phyloP scores from a whole-genome alignment of 176 grass and related monocot genomes.

The Poa annua region DNA sequence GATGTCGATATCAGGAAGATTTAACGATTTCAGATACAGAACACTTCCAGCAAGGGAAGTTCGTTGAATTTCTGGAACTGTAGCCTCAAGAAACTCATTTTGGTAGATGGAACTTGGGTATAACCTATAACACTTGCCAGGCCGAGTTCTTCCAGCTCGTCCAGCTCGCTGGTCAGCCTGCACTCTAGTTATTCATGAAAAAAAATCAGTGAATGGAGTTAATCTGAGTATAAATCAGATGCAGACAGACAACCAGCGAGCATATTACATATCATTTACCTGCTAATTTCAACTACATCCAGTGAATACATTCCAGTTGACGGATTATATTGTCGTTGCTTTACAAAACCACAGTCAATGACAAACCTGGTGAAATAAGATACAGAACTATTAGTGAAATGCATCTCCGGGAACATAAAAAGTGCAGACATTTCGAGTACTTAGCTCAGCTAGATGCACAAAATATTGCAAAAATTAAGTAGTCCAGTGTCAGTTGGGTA shows the following conservation, averaged over 20 bases:
- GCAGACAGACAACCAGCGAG: conserved; percentile 14
- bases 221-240: background rate
- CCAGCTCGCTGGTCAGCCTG: conserved; percentile 97
- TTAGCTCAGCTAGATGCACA: background rate
- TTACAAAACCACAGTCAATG: conserved; percentile 96
- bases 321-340: conserved; percentile 94
- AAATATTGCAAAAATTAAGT: conserved; percentile 12
- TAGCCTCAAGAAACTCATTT: conserved; percentile 86
- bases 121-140: conserved; percentile 89
- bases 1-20: conserved; percentile 89
- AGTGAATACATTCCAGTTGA: conserved; percentile 97
- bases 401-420: background rate
- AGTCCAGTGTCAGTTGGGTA: background rate
- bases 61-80: conserved; percentile 90
- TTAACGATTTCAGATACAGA: conserved; percentile 84
- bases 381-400: conserved; percentile 1
- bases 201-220: conserved; percentile 7
- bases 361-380: conserved; percentile 68
- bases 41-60: conserved; percentile 91
- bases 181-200: conserved; percentile 62
- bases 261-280: conserved; percentile 51
- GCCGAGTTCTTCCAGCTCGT: conserved; percentile 92
- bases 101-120: conserved; percentile 75
- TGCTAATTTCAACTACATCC: conserved; percentile 97
- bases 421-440: conserved; percentile 21